A percentile compares a stretch with the other conserved stretches of the same genome.
These are phyloP conservation scores for Penicillium cosmopolitanum DNA, from an alignment of 495 filamentous ascomycete genomes.

Conservation along the genomic window DNA sequence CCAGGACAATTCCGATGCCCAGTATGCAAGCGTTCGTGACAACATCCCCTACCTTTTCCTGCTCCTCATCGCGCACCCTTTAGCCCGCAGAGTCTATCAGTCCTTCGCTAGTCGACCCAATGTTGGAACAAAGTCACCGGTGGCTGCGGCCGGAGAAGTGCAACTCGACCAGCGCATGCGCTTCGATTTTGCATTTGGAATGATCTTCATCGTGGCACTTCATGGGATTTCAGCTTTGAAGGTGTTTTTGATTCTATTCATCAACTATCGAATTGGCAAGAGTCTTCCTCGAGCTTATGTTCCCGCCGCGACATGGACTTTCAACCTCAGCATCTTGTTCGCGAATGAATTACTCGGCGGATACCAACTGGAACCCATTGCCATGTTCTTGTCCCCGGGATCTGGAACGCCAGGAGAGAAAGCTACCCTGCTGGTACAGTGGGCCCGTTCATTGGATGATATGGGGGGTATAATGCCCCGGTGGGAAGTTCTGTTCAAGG, in stretches of 20 bases:
- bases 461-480: constrained; percentile 80
- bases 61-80: constrained; percentile 74
- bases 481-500: constrained; percentile 97
- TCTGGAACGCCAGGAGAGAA: constrained; percentile 30
- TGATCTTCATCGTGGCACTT: constrained; percentile 74
- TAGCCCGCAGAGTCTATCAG: constrained; percentile 75
- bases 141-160: constrained; percentile 59
- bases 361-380: constrained; percentile 70
- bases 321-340: constrained; percentile 86
- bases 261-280: constrained; percentile 82
- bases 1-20: constrained; percentile 86
- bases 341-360: constrained; percentile 84
- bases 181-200: constrained; percentile 84
- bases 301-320: constrained; percentile 84
- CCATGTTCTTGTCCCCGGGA: constrained; percentile 50
- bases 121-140: constrained; percentile 12
- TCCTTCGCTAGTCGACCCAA: constrained; percentile 25
- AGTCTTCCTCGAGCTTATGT: constrained; percentile 66
- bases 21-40: constrained; percentile 83
- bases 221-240: constrained; percentile 88
- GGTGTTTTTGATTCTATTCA: constrained; percentile 73
- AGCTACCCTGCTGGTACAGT: constrained; percentile 48
- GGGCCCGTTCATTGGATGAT: constrained; percentile 70
- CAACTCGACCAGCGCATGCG: constrained; percentile 74
- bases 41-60: constrained; percentile 81